Base-by-base conservation (phyloP, 108 stramenopile species). In the Thalassiosira profunda region DNA sequence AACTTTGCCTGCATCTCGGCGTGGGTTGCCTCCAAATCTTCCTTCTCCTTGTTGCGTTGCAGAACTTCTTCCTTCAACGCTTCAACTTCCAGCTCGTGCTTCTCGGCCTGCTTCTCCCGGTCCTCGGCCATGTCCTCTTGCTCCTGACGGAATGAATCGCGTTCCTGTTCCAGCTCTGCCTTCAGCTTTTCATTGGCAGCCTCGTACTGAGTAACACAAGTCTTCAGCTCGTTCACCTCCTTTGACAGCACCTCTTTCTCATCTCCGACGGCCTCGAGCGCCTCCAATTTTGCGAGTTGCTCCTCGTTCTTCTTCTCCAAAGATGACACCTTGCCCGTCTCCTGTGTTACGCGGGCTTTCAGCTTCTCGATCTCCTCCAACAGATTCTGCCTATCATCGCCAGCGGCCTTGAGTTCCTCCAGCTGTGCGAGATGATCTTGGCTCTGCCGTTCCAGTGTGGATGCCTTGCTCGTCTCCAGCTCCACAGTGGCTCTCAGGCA, bases 401-500 rank as follows among this genome's bases (percentile, higher is more conserved):
- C 57, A 7, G 25, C 17, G 10, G 47, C 17, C 6, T 33, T 72
- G 2, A 63, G 61, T 26, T 63, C 61, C 53, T 63, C 62, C 8
- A 72, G 24, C 38, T 73, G 72, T 55, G 49, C 41, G 62, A 48
- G 47, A 38, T 41, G 40, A 7, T 63, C 43, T 21, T 63, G 57
- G 18, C 51, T 63, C 48, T 73, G 51, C 28, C 36, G 46, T 46
- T 73, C 72, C 43, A 63, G 45, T 40, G 12, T 56, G 17, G 21
- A 12, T 8, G 31, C 54, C 40, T 63, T 73, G 25, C 54, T 63
- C 24, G 53, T 52, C 37, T 60, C 62, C 20, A 63, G 37, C 24
- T 73, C 72, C 34, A 73, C 33, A 24, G 30, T 53, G 1, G 72
- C 72, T 55, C 47, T 76, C 9, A 76, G 21, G 24, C 61, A 63